These are phyloP conservation scores for Paramyrothecium sp. DNA, from an alignment of 2,329 filamentous ascomycete genomes.

Conservation along the genomic window DNA sequence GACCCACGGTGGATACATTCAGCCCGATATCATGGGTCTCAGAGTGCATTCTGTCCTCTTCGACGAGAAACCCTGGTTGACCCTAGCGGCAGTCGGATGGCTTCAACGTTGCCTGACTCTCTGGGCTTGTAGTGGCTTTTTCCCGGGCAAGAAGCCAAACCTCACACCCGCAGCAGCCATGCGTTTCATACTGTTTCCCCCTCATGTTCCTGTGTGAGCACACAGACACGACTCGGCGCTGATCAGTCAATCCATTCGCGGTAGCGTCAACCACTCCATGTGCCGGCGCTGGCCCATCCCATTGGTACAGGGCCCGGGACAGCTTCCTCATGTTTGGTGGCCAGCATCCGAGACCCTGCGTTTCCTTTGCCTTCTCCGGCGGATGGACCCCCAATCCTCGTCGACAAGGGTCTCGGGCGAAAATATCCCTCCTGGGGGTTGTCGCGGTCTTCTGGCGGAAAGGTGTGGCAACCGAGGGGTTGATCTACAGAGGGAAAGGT, in stretches of 20 bases:
- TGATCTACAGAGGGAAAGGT: background rate
- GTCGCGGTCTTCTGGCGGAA: background rate
- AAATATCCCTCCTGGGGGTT: background rate
- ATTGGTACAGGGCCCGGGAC: conserved; percentile 12
- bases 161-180: background rate
- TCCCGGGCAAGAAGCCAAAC: background rate
- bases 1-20: background rate
- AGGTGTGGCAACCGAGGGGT: background rate
- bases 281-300: conserved; percentile 9
- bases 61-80: background rate
- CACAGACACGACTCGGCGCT: background rate
- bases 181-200: background rate
- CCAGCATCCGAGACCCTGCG: conserved; percentile 4
- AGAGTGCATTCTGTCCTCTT: background rate
- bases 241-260: background rate
- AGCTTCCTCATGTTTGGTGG: background rate
- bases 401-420: background rate
- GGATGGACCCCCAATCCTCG: background rate
- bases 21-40: background rate
- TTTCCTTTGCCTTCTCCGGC: background rate
- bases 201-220: background rate
- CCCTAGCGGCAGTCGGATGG: background rate
- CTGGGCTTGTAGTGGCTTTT: background rate
- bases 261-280: conserved; percentile 5
- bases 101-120: background rate